phyloP scores from a whole-genome alignment of 192 early-diverging fungal genomes.

The Coemansia javaensis region DNA sequence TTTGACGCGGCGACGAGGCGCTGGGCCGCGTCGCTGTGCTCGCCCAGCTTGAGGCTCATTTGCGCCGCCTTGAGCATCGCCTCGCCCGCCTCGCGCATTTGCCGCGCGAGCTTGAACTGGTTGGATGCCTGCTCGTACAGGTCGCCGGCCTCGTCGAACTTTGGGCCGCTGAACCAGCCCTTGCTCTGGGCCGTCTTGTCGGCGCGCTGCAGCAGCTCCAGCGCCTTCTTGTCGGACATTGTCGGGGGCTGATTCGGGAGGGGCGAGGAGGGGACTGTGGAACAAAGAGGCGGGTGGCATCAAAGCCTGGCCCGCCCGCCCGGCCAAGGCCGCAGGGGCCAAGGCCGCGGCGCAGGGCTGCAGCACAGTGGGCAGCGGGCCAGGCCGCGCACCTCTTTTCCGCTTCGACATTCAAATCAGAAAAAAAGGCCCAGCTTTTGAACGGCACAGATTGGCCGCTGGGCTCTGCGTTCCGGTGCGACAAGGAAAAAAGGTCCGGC shows the following conservation, averaged over 20 bases:
- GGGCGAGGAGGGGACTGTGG: background rate
- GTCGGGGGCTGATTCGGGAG: background rate
- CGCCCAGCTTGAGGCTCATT: conserved; percentile 67
- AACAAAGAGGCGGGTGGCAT: background rate
- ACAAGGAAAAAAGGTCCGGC: too few relatives aligned
- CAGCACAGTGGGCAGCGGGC: too few relatives aligned
- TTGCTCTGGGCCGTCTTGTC: conserved; percentile 62
- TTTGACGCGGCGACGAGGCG: conserved; percentile 86
- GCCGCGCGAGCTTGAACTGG: conserved; percentile 86
- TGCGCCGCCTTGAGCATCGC: conserved; percentile 83
- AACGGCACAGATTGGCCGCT: too few relatives aligned
- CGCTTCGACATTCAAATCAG: too few relatives aligned
- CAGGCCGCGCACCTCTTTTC: too few relatives aligned
- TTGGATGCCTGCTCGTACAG: conserved; percentile 89
- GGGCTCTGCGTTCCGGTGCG: too few relatives aligned
- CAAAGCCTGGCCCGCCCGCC: too few relatives aligned
- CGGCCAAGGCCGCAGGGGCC: too few relatives aligned
- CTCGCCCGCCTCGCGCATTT: conserved; percentile 92
- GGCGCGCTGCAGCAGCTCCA: conserved; percentile 60
- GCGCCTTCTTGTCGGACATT: conserved; percentile 35
- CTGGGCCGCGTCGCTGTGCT: conserved; percentile 81
- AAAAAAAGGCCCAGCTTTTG: too few relatives aligned
- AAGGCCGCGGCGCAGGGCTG: too few relatives aligned
- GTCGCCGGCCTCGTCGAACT: conserved; percentile 92
- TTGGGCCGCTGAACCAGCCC: conserved; percentile 73